A percentile compares a stretch with the other conserved stretches of the same genome.
These are phyloP conservation scores for Kockovaella imperatae DNA, from an alignment of 768 basidiomycete genomes.

Conservation along the genomic window DNA sequence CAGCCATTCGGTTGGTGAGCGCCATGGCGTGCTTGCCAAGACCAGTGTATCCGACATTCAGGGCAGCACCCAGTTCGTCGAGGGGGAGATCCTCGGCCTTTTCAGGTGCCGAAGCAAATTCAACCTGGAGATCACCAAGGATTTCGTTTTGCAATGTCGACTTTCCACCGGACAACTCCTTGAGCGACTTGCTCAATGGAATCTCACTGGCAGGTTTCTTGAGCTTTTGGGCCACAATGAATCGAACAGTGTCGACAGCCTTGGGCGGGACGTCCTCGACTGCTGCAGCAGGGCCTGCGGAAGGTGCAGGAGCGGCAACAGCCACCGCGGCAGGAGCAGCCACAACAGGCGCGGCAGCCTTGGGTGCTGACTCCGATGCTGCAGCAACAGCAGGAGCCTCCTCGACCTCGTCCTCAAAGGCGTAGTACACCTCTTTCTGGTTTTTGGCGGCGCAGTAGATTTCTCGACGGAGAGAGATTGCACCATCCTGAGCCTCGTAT, in stretches of 20 bases:
- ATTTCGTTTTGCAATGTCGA: conserved; percentile 99
- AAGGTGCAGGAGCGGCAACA: conserved; percentile 46
- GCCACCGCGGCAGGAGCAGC: conserved; percentile 46
- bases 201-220: conserved; percentile 91
- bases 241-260: conserved; percentile 74
- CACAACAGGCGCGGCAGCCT: conserved; percentile 44
- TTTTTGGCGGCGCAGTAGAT: conserved; percentile 95
- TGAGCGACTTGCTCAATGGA: conserved; percentile 86
- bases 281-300: conserved; percentile 58
- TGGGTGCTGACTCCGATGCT: conserved; percentile 36
- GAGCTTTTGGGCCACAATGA: conserved; percentile 92
- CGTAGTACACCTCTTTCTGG: conserved; percentile 93
- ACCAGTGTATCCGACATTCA: conserved; percentile 65
- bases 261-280: conserved; percentile 89
- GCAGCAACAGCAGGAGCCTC: conserved; percentile 47
- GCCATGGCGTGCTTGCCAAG: conserved; percentile 91
- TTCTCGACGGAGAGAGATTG: conserved; percentile 63
- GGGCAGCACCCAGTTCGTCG: conserved; percentile 83
- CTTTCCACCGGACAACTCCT: conserved; percentile 96
- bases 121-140: conserved; percentile 88
- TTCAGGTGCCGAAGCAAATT: conserved; percentile 90
- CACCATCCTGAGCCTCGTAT: conserved; percentile 83
- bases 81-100: conserved; percentile 96
- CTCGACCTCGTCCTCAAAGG: conserved; percentile 78
- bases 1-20: conserved; percentile 80